phyloP scores from a whole-genome alignment of 805 yeast genomes.

The Myxozyma kluyveri region DNA sequence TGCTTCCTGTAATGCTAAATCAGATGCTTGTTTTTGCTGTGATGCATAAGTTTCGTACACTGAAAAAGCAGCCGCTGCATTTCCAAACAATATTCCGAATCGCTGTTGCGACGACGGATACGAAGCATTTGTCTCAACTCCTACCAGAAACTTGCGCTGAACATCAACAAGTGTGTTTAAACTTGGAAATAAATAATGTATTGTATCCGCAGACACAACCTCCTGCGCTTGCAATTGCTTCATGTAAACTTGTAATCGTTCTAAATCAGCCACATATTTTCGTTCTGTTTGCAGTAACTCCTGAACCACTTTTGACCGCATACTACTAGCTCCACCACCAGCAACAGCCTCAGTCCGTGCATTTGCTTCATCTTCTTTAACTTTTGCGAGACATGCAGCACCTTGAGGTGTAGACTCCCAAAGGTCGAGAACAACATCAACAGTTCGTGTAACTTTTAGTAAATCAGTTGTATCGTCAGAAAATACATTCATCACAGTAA shows the following conservation, averaged over 20 bases:
- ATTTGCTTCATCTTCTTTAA: not conserved
- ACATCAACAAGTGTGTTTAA: constrained; percentile 80
- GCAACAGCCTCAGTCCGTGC: not conserved
- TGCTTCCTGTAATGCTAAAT: constrained; percentile 64
- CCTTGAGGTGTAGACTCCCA: constrained; percentile 28
- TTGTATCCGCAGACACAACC: constrained; percentile 70
- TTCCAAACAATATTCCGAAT: constrained; percentile 83
- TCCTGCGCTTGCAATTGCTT: constrained; percentile 65
- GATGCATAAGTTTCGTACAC: constrained; percentile 93
- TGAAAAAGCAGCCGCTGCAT: constrained; percentile 74
- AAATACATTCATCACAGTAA: constrained; percentile 87
- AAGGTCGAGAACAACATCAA: constrained; percentile 59
- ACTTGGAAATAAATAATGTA: constrained; percentile 82
- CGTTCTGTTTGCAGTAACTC: constrained; percentile 90
- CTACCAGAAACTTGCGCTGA: constrained; percentile 83
- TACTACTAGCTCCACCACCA: constrained; percentile 42
- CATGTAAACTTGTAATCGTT: constrained; percentile 62
- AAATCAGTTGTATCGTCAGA: constrained; percentile 77
- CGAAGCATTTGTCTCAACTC: constrained; percentile 77
- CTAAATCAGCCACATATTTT: constrained; percentile 88
- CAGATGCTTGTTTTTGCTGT: constrained; percentile 84
- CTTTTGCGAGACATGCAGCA: not conserved
- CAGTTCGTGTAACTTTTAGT: constrained; percentile 69
- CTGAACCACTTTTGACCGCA: constrained; percentile 71
- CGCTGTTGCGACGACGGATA: constrained; percentile 75